Base-by-base conservation (phyloP, 1,139 yeast genomes). In the Blastobotrys arbuscula region DNA sequence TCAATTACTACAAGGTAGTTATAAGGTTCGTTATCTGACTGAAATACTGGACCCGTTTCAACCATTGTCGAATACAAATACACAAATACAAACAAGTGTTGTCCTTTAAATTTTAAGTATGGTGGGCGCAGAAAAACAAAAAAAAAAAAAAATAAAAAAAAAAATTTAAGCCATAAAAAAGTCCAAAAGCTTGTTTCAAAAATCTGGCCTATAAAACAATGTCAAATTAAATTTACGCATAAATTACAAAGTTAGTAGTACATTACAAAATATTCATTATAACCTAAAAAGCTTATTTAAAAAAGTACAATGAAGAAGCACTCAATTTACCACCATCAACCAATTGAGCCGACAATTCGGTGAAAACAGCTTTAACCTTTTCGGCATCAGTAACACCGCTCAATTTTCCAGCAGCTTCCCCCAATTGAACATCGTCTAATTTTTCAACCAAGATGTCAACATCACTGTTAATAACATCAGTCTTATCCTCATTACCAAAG, bases 1-100 rank as follows among this genome's bases (percentile, higher is more conserved):
- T 87, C 96, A 19, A 87, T 79, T 10, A 87, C 74, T 1, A 87
- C 77, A 2, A 85, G 77, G 63, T 83, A 85, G 59, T 82, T 82
- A 53, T 76, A 78, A 0, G 85, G 84, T 1, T 73, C 63, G 0
- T 76, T 77, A 2, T 71, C 63, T 7, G 42, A 26, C 26, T 49
- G 55, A 34, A 42, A 42, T 9, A 50, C 48, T 3, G 55, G 56
- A 4, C 58, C 59, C 10, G 28, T 13, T 9, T 47, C 23, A 4
- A 31, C 28, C 43, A 45, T 45, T 31, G 24, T 36, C 16, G 42
- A 18, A 8, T 6, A 18, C 31, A 6, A 7, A 18, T 6, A 31
- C 6, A 21, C 5, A 20, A 19, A 18, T 24, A n/a, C n/a, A n/a
- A n/a, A n/a, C n/a, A n/a, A 24, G 28, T 24, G 28, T 7, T 24